phyloP scores from a whole-genome alignment of 2,329 filamentous ascomycete genomes.

The Paraphoma chrysanthemicola region DNA sequence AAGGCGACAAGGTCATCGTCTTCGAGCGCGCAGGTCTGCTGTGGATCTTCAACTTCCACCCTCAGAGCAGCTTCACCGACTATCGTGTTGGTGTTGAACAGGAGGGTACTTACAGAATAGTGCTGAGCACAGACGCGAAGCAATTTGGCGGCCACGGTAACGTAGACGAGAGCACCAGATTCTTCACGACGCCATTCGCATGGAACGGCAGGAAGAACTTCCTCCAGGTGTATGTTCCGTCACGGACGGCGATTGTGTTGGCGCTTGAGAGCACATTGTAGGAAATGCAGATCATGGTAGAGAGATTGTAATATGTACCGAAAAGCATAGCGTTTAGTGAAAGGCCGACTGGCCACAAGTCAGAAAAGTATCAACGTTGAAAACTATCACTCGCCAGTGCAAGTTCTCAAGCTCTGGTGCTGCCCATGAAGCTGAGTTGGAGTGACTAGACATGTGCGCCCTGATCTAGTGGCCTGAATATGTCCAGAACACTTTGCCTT shows the following conservation, averaged over 20 bases:
- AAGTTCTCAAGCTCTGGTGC: too few relatives aligned
- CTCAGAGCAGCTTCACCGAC: constrained; percentile 82
- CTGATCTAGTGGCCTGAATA: too few relatives aligned
- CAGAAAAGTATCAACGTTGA: too few relatives aligned
- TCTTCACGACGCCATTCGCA: constrained; percentile 87
- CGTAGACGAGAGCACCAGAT: constrained; percentile 79
- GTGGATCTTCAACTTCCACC: constrained; percentile 97
- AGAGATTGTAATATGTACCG: neutral
- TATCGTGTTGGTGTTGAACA: constrained; percentile 90
- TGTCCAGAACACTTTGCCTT: too few relatives aligned
- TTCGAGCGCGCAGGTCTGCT: constrained; percentile 91
- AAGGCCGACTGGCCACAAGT: neutral
- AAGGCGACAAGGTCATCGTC: constrained; percentile 91
- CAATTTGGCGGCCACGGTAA: constrained; percentile 81
- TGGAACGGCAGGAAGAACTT: constrained; percentile 94
- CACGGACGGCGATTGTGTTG: constrained; percentile 77
- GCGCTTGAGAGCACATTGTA: constrained; percentile 40
- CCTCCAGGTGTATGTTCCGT: constrained; percentile 88
- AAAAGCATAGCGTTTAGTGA: neutral
- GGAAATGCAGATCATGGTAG: neutral
- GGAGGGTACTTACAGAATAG: constrained; percentile 83
- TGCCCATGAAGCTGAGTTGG: too few relatives aligned
- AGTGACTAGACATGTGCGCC: too few relatives aligned
- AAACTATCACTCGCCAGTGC: too few relatives aligned
- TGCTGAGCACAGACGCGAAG: constrained; percentile 80